phyloP scores from a whole-genome alignment of 352 stramenopile genomes.

The Pythium sukuiense region DNA sequence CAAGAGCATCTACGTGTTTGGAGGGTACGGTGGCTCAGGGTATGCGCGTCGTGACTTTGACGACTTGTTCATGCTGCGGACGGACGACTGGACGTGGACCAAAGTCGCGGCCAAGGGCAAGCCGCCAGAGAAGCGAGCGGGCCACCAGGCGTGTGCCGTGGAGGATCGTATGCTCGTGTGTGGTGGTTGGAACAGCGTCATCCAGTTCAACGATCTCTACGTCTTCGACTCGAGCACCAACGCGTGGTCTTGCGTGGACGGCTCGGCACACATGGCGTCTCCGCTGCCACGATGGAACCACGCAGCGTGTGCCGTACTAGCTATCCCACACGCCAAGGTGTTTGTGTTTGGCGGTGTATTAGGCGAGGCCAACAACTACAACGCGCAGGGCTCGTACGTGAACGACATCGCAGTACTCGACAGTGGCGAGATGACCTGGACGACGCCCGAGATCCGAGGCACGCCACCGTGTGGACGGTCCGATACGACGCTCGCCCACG shows the following conservation, averaged over 20 bases:
- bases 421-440: slow-evolving; percentile 91
- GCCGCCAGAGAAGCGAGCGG: slow-evolving; percentile 88
- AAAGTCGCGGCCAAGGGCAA: slow-evolving; percentile 88
- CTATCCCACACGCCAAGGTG: slow-evolving; percentile 95
- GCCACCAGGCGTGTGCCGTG: slow-evolving; percentile 90
- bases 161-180: slow-evolving; percentile 92
- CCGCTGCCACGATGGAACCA: slow-evolving; percentile 95
- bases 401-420: slow-evolving; percentile 93
- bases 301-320: slow-evolving; percentile 89
- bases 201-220: slow-evolving; percentile 95
- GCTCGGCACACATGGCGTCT: slow-evolving; percentile 58
- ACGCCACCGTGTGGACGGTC: slow-evolving; percentile 83
- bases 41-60: slow-evolving; percentile 94
- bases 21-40: slow-evolving; percentile 93
- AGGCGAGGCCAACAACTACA: slow-evolving; percentile 88
- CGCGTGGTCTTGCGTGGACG: slow-evolving; percentile 86
- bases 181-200: slow-evolving; percentile 93
- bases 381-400: slow-evolving; percentile 75
- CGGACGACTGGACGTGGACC: slow-evolving; percentile 85
- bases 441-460: slow-evolving; percentile 75
- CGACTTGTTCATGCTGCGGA: slow-evolving; percentile 89
- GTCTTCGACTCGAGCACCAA: slow-evolving; percentile 88
- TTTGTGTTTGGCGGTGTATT: slow-evolving; percentile 97
- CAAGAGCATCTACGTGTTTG: slow-evolving; percentile 91
- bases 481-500: slow-evolving; percentile 94